These are phyloP conservation scores for Cetradonia linearis DNA, from an alignment of 495 filamentous ascomycete species.

Conservation along the genomic window DNA sequence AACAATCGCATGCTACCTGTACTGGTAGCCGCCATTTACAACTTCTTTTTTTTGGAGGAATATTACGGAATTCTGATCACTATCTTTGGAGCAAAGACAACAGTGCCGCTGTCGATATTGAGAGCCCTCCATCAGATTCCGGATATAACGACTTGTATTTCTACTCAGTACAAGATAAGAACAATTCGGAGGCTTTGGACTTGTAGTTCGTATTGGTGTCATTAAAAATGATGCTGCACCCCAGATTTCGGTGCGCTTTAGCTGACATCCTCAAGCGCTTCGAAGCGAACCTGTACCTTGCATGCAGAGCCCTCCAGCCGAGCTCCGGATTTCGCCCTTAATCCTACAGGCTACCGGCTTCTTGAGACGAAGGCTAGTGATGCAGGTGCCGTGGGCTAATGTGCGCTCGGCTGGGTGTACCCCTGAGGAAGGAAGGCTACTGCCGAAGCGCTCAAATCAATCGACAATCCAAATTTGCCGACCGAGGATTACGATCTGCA, in stretches of 20 bases:
- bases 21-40: not conserved
- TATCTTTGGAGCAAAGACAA: not conserved
- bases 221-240: conserved; percentile 5
- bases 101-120: conserved; percentile 3
- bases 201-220: not conserved
- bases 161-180: not conserved
- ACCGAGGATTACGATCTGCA: conserved; percentile 7
- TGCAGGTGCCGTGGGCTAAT: conserved; percentile 7
- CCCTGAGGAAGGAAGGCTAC: conserved; percentile 9
- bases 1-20: not conserved
- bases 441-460: conserved; percentile 17
- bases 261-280: conserved; percentile 2
- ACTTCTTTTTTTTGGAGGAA: not conserved
- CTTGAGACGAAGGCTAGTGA: conserved; percentile 12
- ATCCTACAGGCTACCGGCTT: not conserved
- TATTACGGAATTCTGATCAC: not conserved
- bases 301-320: not conserved
- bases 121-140: not conserved
- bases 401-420: not conserved
- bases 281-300: conserved; percentile 5
- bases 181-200: not conserved
- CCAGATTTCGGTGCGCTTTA: conserved; percentile 8
- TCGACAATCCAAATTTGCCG: not conserved
- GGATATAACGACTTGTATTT: not conserved
- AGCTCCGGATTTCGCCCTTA: not conserved